These are phyloP conservation scores for Allomyces javanicus DNA, from an alignment of 192 early-diverging fungal species.

Conservation along the genomic window DNA sequence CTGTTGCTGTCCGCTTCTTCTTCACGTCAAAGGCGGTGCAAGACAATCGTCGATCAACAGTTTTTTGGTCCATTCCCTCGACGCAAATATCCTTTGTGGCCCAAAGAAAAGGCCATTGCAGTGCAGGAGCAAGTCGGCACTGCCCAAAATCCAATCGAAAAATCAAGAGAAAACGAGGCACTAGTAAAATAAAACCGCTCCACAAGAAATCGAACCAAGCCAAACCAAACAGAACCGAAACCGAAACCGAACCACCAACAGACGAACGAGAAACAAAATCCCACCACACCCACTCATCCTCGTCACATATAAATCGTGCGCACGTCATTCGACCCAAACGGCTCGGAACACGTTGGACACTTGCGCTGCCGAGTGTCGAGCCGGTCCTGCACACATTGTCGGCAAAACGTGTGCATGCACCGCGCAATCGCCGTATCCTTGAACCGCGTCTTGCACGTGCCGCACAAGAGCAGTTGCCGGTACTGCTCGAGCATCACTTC, in stretches of 20 bases:
- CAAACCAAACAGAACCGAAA: conserved; percentile 2
- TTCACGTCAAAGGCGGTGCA: too few species aligned
- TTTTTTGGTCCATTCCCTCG: too few species aligned
- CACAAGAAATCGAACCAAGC: too few species aligned
- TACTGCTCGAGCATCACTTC: background rate
- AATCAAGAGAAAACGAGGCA: too few species aligned
- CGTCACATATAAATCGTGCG: conserved; percentile 50
- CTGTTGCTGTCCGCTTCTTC: too few species aligned
- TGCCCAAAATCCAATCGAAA: too few species aligned
- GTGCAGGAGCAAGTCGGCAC: too few species aligned
- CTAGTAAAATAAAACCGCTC: too few species aligned
- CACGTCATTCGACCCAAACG: conserved; percentile 67
- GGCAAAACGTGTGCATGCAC: conserved; percentile 97
- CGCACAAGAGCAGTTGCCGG: conserved; percentile 24
- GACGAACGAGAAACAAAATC: background rate
- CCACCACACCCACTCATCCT: background rate
- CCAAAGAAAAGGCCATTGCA: too few species aligned
- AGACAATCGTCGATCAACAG: too few species aligned
- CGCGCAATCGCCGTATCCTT: conserved; percentile 23
- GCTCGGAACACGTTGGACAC: conserved; percentile 74
- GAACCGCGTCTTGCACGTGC: conserved; percentile 55
- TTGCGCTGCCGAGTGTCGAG: conserved; percentile 76
- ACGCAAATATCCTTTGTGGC: too few species aligned
- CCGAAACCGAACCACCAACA: background rate
- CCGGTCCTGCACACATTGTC: conserved; percentile 69